Evolutionary conservation across 768 basidiomycete genomes (phyloP), one percentile per base, ranked within the genome.

Genomic region (Porpolomopsis calyptriformis): DNA sequence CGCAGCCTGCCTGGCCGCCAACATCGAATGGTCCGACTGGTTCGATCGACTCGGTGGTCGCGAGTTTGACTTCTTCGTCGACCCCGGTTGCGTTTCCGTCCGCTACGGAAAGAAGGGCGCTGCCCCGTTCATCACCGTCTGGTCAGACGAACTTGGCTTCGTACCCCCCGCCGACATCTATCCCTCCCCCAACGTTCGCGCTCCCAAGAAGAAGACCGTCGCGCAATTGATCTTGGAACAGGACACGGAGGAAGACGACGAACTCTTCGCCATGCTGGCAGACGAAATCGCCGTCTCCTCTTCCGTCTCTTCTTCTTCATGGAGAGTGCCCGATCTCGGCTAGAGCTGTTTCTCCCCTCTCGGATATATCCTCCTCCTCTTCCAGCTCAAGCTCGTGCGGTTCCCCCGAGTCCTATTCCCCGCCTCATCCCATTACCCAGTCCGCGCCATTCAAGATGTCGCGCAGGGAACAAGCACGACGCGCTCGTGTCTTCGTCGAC

Each of bases 21-120:
- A n/a, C n/a, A n/a, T n/a, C n/a, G n/a, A n/a, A n/a, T n/a, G n/a
- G n/a, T n/a, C n/a, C n/a, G n/a, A n/a, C n/a, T n/a, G n/a, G n/a
- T n/a, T n/a, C n/a, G n/a, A n/a, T n/a, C n/a, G n/a, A n/a, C n/a
- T n/a, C 37, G 84, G 85, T 10, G 72, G 75, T 52, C 64, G 67
- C 47, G 82, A 83, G 64, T 80, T 88, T 57, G 85, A 88, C 61
- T 74, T 89, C 49, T 83, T 84, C 63, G 74, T 86, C 54, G 83
- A 88, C 60, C 86, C 86, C 51, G 85, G 84, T 50, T 79, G 76
- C 59, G 76, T 89, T 51, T 80, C 80, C 48, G 65, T 85, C 51
- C 82, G 82, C 49, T 69, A 73, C 57, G 72, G 70, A 44, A 68
- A 59, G 46, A 61, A 64, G 33, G 57, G 57, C 40, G 37, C 53